Evolutionary conservation across 345 rosid genomes (phyloP).

Genomic region (Rubroshorea leprosula): DNA sequence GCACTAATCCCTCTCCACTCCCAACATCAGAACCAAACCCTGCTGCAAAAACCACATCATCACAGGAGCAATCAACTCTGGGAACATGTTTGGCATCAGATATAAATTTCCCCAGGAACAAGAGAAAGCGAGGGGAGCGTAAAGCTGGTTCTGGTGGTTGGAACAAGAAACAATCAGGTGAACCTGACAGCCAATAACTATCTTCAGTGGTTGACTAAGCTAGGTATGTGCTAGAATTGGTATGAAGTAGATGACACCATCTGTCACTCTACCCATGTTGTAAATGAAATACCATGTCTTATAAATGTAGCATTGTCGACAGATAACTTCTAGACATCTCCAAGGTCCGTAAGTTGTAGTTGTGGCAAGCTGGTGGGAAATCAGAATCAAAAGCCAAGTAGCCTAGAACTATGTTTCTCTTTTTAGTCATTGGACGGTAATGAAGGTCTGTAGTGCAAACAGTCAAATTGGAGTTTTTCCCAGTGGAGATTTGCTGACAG

Average conservation of each 20-base stretch:
- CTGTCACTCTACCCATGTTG: too few relatives aligned
- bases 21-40: constrained; percentile 32
- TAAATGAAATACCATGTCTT: background rate
- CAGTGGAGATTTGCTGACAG: constrained; percentile 9
- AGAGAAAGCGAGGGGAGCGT: constrained; percentile 85
- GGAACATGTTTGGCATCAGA: constrained; percentile 71
- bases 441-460: too few relatives aligned
- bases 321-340: background rate
- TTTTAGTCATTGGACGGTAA: too few relatives aligned
- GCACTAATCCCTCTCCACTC: constrained; percentile 30
- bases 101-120: constrained; percentile 61
- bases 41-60: constrained; percentile 13
- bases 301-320: background rate
- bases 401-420: too few relatives aligned
- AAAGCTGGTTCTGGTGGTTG: constrained; percentile 66
- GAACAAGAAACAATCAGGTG: constrained; percentile 59
- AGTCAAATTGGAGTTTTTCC: background rate
- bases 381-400: background rate
- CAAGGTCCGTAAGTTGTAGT: background rate
- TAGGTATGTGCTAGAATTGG: background rate
- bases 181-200: constrained; percentile 64
- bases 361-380: background rate
- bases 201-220: constrained; percentile 7
- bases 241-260: background rate
- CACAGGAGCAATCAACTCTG: constrained; percentile 42